Percentiles rank a stretch among this genome's conserved stretches.
Conservation (phyloP, 768 basidiomycete genomes). For the Auricularia sp. region DNA sequence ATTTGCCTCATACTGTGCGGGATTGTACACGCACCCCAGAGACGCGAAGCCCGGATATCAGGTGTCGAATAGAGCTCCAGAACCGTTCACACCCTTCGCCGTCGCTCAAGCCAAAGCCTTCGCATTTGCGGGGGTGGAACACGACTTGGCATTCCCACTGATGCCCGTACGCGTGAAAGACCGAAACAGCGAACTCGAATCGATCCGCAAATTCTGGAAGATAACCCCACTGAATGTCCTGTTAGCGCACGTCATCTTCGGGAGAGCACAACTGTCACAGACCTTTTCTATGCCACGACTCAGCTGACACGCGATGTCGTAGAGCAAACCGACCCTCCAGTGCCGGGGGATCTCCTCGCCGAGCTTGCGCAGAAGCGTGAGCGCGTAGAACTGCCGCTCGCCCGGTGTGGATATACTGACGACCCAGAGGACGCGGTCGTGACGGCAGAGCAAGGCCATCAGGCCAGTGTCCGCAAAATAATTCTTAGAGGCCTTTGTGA, state of each 20-base stretch:
- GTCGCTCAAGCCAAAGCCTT: slow-evolving; percentile 24
- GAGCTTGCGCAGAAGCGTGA: slow-evolving; percentile 24
- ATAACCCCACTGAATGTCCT: slow-evolving; percentile 5
- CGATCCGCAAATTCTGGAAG: slow-evolving; percentile 10
- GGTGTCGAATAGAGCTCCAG: slow-evolving; percentile 23
- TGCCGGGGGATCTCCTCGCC: slow-evolving; percentile 18
- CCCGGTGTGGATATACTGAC: slow-evolving; percentile 31
- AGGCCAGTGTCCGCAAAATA: slow-evolving; percentile 14
- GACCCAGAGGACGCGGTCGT: slow-evolving; percentile 19
- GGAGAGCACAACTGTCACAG: background rate
- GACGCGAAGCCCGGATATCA: slow-evolving; percentile 24
- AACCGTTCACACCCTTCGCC: slow-evolving; percentile 25
- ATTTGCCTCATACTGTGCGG: background rate
- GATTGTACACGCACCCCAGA: slow-evolving; percentile 20
- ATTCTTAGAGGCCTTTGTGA: slow-evolving; percentile 11
- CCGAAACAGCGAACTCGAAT: slow-evolving; percentile 22
- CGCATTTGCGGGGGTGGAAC: slow-evolving; percentile 22
- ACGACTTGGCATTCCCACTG: slow-evolving; percentile 28
- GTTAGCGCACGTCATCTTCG: background rate
- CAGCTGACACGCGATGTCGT: slow-evolving; percentile 29
- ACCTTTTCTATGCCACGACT: slow-evolving; percentile 17
- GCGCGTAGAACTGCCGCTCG: slow-evolving; percentile 29
- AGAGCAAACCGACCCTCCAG: slow-evolving; percentile 17
- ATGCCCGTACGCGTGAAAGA: slow-evolving; percentile 31
- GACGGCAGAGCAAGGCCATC: slow-evolving; percentile 12